Conservation (phyloP, 306 rosid species). For the Delonix regia region DNA sequence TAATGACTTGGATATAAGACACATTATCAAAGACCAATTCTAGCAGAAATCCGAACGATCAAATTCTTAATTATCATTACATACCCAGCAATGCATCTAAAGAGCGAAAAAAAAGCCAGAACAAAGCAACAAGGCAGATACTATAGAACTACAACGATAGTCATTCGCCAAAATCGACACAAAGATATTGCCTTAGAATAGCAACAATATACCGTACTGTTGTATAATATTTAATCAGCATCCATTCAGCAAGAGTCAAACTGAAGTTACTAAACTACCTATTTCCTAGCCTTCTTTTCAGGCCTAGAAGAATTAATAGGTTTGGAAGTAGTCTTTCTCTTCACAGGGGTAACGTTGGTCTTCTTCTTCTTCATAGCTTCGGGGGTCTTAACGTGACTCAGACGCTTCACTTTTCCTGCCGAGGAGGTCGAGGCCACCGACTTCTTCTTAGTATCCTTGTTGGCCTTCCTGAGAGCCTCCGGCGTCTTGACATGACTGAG, state of each 20-base stretch:
- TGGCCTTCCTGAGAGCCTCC: conserved; percentile 17
- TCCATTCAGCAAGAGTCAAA: not conserved
- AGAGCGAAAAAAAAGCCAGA: not conserved
- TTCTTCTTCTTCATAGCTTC: conserved; percentile 40
- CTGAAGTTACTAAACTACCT: not conserved
- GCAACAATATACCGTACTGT: not conserved
- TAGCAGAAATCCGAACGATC: not conserved
- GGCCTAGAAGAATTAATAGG: conserved; percentile 24
- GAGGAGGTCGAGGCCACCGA: not conserved
- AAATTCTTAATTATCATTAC: not conserved
- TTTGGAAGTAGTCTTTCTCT: conserved; percentile 25
- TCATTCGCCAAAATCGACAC: not conserved
- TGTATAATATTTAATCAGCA: not conserved
- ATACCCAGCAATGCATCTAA: not conserved
- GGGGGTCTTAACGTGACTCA: conserved; percentile 42
- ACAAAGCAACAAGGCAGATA: not conserved
- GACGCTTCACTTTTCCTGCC: conserved; percentile 25
- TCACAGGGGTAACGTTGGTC: not conserved
- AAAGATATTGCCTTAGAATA: not conserved
- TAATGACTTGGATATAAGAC: too few species aligned
- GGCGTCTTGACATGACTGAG: conserved; percentile 45
- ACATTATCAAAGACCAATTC: not conserved
- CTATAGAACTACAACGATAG: not conserved
- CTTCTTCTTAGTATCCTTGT: conserved; percentile 22
- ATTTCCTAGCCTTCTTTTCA: conserved; percentile 32